phyloP scores from a whole-genome alignment of 805 yeast genomes.

The Ogataea pini region DNA sequence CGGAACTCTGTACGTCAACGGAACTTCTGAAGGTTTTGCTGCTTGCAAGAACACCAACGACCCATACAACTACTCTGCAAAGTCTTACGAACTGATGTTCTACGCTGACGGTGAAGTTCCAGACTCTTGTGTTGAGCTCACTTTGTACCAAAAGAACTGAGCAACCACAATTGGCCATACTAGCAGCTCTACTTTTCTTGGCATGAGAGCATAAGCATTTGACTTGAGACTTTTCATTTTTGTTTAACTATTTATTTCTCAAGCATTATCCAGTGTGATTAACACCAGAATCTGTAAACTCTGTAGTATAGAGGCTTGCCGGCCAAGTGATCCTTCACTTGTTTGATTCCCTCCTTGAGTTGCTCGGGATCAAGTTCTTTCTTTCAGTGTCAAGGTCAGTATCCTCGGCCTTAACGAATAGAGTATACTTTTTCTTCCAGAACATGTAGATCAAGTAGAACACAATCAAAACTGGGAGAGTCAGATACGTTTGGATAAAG shows the following conservation, averaged over 20 bases:
- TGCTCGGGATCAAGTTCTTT: constrained; percentile 51
- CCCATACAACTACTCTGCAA: constrained; percentile 42
- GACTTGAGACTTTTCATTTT: background rate
- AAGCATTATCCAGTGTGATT: background rate
- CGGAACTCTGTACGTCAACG: constrained; percentile 33
- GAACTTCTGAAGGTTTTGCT: constrained; percentile 37
- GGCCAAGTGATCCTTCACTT: constrained; percentile 46
- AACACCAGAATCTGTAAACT: constrained; percentile 53
- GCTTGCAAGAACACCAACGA: constrained; percentile 47
- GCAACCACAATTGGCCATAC: background rate
- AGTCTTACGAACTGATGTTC: constrained; percentile 32
- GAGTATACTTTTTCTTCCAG: constrained; percentile 35
- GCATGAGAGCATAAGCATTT: background rate
- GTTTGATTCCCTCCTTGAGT: constrained; percentile 49
- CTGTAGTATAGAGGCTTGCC: constrained; percentile 46
- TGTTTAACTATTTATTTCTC: background rate
- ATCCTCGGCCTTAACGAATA: constrained; percentile 27
- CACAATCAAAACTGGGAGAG: constrained; percentile 55
- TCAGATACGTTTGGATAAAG: constrained; percentile 64
- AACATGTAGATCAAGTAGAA: constrained; percentile 38
- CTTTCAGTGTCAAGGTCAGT: constrained; percentile 62
- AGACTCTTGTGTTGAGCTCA: constrained; percentile 13
- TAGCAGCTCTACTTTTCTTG: background rate
- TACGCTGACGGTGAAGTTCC: constrained; percentile 24
- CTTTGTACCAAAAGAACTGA: constrained; percentile 2